Evolutionary conservation across 495 filamentous ascomycete genomes (phyloP).

Genomic region (Aspergillus heteromorphus): DNA sequence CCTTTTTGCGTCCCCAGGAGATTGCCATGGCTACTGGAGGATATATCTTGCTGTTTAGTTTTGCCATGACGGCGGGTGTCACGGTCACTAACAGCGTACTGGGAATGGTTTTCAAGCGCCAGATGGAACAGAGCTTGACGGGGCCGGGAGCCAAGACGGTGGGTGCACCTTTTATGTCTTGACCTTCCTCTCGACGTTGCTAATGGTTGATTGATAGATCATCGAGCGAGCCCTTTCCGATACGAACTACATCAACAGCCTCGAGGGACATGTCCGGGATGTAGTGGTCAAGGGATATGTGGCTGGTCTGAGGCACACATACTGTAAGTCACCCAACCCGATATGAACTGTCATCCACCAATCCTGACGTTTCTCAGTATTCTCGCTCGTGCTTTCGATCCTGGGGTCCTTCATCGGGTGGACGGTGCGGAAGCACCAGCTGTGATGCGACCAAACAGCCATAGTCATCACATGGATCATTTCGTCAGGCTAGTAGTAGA

Average conservation of each 20-base stretch:
- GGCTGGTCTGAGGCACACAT: conserved; percentile 31
- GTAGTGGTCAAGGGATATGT: conserved; percentile 34
- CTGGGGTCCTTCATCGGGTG: background rate
- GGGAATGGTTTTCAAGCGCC: conserved; percentile 26
- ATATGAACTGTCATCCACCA: background rate
- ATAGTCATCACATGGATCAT: background rate
- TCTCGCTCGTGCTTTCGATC: background rate
- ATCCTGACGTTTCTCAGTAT: background rate
- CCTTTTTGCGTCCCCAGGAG: conserved; percentile 44
- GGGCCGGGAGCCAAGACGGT: conserved; percentile 26
- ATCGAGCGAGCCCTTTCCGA: conserved; percentile 33
- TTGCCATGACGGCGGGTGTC: conserved; percentile 49
- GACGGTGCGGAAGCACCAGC: background rate
- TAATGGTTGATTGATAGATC: conserved; percentile 19
- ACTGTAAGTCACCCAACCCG: conserved; percentile 20
- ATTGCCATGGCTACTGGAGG: conserved; percentile 52
- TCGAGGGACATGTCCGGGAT: conserved; percentile 26
- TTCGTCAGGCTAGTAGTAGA: background rate
- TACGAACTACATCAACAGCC: conserved; percentile 29
- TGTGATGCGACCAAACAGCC: background rate
- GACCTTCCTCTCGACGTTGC: background rate
- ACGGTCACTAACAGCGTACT: conserved; percentile 43
- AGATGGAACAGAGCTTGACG: conserved; percentile 24
- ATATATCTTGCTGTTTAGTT: conserved; percentile 45
- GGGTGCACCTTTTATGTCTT: background rate